phyloP scores from a whole-genome alignment of 2,329 filamentous ascomycete species.

The Colletotrichum sp. region DNA sequence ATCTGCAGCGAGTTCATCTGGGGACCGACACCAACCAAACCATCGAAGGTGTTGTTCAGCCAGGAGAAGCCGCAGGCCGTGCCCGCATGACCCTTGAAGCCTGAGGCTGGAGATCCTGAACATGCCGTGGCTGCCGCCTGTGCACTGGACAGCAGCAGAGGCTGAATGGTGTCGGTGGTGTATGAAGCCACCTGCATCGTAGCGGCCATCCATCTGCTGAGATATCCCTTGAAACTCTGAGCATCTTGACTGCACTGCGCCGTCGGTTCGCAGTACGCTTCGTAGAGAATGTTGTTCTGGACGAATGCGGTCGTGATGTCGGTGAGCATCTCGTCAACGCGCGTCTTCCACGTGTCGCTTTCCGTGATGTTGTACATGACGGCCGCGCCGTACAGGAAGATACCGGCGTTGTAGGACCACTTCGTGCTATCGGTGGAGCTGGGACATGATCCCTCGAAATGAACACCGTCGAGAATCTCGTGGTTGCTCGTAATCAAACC shows the following conservation, averaged over 20 bases:
- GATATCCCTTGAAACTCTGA: conserved; percentile 73
- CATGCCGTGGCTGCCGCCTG: conserved; percentile 66
- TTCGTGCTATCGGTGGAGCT: conserved; percentile 63
- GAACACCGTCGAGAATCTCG: conserved; percentile 56
- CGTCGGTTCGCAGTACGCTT: conserved; percentile 68
- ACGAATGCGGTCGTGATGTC: conserved; percentile 52
- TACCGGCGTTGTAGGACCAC: conserved; percentile 74
- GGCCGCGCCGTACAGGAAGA: conserved; percentile 66
- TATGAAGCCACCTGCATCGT: conserved; percentile 66
- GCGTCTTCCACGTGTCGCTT: conserved; percentile 58
- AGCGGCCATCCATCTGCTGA: conserved; percentile 70
- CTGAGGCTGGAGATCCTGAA: conserved; percentile 57
- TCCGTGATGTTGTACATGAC: conserved; percentile 68
- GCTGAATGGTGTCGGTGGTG: conserved; percentile 57
- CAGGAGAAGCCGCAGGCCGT: conserved; percentile 69
- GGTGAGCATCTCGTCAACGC: conserved; percentile 63
- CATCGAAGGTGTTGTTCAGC: conserved; percentile 51
- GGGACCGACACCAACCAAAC: conserved; percentile 58
- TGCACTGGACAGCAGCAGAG: conserved; percentile 62
- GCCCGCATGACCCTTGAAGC: conserved; percentile 51
- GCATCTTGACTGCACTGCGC: conserved; percentile 73
- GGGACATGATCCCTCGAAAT: conserved; percentile 57
- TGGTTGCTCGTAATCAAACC: conserved; percentile 62
- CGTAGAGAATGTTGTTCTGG: conserved; percentile 63
- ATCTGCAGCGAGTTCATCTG: conserved; percentile 60